Evolutionary conservation across 1,284 basidiomycete genomes (phyloP).

Genomic region (Cerioporus squamosus): DNA sequence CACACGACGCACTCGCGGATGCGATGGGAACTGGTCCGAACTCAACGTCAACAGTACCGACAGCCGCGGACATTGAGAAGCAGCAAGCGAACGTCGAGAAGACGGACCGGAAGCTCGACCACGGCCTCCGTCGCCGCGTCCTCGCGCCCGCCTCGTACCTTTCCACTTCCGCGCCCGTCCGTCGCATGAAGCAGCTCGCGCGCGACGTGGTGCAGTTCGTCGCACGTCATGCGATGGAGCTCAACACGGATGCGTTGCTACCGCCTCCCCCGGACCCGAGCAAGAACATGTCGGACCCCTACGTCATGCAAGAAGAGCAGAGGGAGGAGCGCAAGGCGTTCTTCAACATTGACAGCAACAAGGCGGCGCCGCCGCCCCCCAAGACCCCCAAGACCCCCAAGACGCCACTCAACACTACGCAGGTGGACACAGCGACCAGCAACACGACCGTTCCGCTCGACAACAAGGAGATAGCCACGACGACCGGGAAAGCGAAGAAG

Average conservation of each 20-base stretch:
- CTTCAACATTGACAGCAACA: conserved; percentile 36
- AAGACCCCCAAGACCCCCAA: not conserved
- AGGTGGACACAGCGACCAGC: not conserved
- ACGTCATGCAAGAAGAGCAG: conserved; percentile 10
- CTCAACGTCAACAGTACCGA: too few species aligned
- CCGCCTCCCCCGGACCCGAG: conserved; percentile 11
- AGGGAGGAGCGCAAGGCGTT: conserved; percentile 25
- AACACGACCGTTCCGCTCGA: not conserved
- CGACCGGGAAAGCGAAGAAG: conserved; percentile 4
- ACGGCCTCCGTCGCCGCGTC: conserved; percentile 5
- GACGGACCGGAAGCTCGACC: not conserved
- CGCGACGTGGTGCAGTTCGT: not conserved
- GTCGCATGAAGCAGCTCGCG: not conserved
- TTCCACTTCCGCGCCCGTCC: conserved; percentile 4
- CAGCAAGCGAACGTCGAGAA: not conserved
- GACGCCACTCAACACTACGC: not conserved
- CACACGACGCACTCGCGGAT: conserved; percentile 15
- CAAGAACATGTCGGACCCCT: conserved; percentile 20
- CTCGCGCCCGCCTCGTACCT: conserved; percentile 9
- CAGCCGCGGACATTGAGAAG: not conserved
- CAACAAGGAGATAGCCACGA: not conserved
- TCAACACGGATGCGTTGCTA: conserved; percentile 29
- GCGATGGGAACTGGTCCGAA: too few species aligned
- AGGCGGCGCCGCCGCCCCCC: conserved; percentile 6
- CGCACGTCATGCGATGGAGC: conserved; percentile 23